Evolutionary conservation across 495 filamentous ascomycete species (phyloP).

Genomic region (Neurospora sp.): DNA sequence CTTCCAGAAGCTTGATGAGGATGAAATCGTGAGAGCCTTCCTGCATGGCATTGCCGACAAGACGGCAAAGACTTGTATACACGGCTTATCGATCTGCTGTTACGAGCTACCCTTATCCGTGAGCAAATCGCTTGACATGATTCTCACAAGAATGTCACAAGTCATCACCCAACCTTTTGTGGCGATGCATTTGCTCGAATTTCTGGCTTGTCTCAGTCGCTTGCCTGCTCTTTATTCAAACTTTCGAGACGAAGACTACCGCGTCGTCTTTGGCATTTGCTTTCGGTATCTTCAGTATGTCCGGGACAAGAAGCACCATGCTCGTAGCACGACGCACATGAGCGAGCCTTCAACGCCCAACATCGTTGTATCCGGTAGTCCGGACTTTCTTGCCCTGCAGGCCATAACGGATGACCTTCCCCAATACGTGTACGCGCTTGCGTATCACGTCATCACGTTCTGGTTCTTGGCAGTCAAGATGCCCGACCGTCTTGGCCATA

Average conservation of each 20-base stretch:
- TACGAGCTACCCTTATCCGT: slow-evolving; percentile 81
- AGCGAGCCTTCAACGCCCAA: slow-evolving; percentile 26
- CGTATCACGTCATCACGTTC: slow-evolving; percentile 91
- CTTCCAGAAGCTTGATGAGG: slow-evolving; percentile 76
- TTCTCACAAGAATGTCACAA: slow-evolving; percentile 85
- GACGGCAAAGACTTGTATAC: slow-evolving; percentile 83
- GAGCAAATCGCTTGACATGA: slow-evolving; percentile 67
- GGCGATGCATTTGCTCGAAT: slow-evolving; percentile 90
- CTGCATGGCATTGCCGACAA: slow-evolving; percentile 74
- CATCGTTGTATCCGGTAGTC: slow-evolving; percentile 12
- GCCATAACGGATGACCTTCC: slow-evolving; percentile 54
- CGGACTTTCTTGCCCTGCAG: slow-evolving; percentile 18
- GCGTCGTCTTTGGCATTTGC: slow-evolving; percentile 87
- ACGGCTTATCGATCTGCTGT: slow-evolving; percentile 86
- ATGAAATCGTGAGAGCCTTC: slow-evolving; percentile 80
- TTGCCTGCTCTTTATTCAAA: slow-evolving; percentile 78
- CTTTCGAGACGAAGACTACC: slow-evolving; percentile 77
- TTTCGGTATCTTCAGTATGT: slow-evolving; percentile 78
- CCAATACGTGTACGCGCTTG: slow-evolving; percentile 84
- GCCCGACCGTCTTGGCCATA: slow-evolving; percentile 69
- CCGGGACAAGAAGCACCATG: slow-evolving; percentile 37
- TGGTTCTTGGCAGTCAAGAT: slow-evolving; percentile 90
- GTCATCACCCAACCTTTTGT: slow-evolving; percentile 88
- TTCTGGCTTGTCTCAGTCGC: slow-evolving; percentile 76
- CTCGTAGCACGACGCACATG: slow-evolving; percentile 21